Percentiles rank a stretch among this genome's conserved stretches.
phyloP scores from a whole-genome alignment of 495 filamentous ascomycete species.

The Cudoniella acicularis region DNA sequence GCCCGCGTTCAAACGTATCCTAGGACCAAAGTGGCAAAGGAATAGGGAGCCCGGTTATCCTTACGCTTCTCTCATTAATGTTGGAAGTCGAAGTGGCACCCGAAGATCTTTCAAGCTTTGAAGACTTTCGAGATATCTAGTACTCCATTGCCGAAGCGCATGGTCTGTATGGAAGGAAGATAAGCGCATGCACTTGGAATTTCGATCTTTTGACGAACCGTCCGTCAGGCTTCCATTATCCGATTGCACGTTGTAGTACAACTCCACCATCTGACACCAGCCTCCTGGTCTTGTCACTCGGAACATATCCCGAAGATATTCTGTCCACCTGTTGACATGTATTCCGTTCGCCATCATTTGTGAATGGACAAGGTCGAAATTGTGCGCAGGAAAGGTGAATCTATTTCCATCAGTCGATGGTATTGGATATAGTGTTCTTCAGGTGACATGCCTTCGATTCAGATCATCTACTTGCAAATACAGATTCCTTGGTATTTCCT shows the following conservation, averaged over 20 bases:
- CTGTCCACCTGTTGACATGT: constrained; percentile 67
- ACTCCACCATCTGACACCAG: constrained; percentile 90
- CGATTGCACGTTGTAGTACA: constrained; percentile 84
- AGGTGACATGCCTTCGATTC: constrained; percentile 54
- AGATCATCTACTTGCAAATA: constrained; percentile 76
- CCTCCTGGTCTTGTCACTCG: constrained; percentile 56
- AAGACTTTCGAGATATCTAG: constrained; percentile 60
- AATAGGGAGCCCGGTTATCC: too few species aligned
- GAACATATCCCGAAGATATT: constrained; percentile 74
- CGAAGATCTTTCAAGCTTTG: constrained; percentile 68
- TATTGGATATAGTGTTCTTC: constrained; percentile 19
- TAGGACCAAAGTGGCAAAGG: too few species aligned
- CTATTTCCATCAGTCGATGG: constrained; percentile 31
- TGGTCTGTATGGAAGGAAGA: constrained; percentile 41
- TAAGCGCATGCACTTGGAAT: background rate
- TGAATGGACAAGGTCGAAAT: constrained; percentile 91
- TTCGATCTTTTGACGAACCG: constrained; percentile 29
- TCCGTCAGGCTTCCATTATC: constrained; percentile 79
- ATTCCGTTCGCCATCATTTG: constrained; percentile 77
- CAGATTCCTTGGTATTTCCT: constrained; percentile 64
- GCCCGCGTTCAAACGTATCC: too few species aligned
- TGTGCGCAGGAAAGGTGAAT: constrained; percentile 69
- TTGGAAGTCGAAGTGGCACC: constrained; percentile 58
- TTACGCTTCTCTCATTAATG: constrained; percentile 59
- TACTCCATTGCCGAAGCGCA: constrained; percentile 72